A percentile compares a stretch with the other conserved stretches of the same genome.
These are phyloP conservation scores for Paramarasmius palmivorus DNA, from an alignment of 1,284 basidiomycete genomes.

Conservation along the genomic window DNA sequence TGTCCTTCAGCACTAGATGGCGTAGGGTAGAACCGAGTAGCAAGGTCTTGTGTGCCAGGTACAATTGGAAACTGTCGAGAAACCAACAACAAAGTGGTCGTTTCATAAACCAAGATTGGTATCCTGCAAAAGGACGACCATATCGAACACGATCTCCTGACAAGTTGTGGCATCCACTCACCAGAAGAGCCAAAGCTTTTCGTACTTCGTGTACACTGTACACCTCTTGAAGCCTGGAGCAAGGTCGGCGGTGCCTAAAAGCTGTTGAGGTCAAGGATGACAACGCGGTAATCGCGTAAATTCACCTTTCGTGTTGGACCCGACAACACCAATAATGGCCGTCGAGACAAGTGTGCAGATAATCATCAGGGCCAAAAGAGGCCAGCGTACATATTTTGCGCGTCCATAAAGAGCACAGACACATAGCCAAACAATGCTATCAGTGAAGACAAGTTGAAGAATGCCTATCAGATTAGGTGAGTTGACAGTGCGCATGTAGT, in stretches of 20 bases:
- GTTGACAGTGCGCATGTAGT: too few species aligned
- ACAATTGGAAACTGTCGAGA: not conserved
- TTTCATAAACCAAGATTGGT: conserved; percentile 8
- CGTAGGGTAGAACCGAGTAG: conserved; percentile 1
- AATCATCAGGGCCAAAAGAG: conserved; percentile 1
- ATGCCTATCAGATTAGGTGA: not conserved
- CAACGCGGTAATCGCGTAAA: not conserved
- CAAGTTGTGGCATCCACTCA: not conserved
- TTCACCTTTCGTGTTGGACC: not conserved
- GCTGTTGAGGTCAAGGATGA: not conserved
- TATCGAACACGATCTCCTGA: not conserved
- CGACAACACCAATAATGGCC: conserved; percentile 1
- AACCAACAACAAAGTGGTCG: conserved; percentile 3
- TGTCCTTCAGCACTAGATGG: conserved; percentile 4
- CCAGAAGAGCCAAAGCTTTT: conserved; percentile 8
- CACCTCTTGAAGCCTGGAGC: conserved; percentile 1
- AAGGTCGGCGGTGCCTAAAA: not conserved
- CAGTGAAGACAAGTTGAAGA: conserved; percentile 4
- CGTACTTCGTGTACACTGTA: not conserved
- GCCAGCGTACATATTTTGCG: conserved; percentile 4
- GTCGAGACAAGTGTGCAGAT: not conserved
- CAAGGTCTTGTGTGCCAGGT: not conserved
- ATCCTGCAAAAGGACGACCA: not conserved
- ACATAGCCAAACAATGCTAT: conserved; percentile 11
- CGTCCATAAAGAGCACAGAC: conserved; percentile 5